Evolutionary conservation across 73 alveolate species (phyloP).

Genomic region (Paramecium tetraurelia): DNA sequence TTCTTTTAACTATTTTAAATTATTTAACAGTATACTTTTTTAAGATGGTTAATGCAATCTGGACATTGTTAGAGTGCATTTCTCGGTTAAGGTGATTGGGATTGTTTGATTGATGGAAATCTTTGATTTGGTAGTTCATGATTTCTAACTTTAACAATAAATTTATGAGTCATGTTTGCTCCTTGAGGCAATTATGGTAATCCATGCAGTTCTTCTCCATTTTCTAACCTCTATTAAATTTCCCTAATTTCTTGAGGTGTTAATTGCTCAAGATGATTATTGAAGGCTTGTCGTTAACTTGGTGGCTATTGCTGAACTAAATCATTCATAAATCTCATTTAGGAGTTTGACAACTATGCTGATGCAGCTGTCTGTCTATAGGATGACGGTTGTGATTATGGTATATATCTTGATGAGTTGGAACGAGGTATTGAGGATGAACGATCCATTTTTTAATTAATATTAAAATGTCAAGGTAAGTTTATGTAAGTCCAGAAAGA

Average conservation of each 20-base stretch:
- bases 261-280: background rate
- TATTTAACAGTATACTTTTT: background rate
- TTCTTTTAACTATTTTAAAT: background rate
- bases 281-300: background rate
- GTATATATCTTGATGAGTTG: background rate
- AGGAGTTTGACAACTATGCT: background rate
- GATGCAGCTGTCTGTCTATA: background rate
- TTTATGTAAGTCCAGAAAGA: conserved; percentile 8
- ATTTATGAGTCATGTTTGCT: background rate
- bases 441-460: conserved; percentile 10
- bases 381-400: background rate
- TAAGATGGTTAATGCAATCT: background rate
- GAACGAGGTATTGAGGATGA: background rate
- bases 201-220: conserved; percentile 31
- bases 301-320: background rate
- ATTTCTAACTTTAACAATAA: background rate
- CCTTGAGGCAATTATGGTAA: conserved; percentile 7
- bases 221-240: background rate
- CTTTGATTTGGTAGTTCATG: background rate
- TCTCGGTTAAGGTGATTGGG: background rate
- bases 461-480: background rate
- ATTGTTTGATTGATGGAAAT: background rate
- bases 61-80: background rate
- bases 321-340: background rate
- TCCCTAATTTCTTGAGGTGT: background rate